A percentile compares a stretch with the other conserved stretches of the same genome.
Evolutionary conservation across 1,284 basidiomycete genomes (phyloP).

Genomic region (Leccinum fallax): DNA sequence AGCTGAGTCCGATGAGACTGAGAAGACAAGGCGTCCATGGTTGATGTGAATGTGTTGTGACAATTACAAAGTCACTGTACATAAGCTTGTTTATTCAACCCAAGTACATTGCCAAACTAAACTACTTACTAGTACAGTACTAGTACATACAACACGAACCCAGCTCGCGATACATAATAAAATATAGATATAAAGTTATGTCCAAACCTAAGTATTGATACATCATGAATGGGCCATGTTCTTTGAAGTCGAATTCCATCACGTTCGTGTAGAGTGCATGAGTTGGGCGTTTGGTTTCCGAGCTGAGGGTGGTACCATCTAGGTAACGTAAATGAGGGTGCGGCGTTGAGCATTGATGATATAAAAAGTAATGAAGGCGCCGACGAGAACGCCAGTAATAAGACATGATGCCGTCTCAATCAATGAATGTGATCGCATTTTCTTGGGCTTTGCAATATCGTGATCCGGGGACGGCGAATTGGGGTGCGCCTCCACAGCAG

Average conservation of each 20-base stretch:
- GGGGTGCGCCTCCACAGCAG: constrained; percentile 10
- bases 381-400: constrained; percentile 56
- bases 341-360: constrained; percentile 53
- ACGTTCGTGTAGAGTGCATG: not conserved
- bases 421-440: constrained; percentile 34
- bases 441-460: constrained; percentile 16
- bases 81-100: not conserved
- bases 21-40: constrained; percentile 29
- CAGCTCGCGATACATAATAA: constrained; percentile 21
- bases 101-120: constrained; percentile 3
- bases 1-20: constrained; percentile 57
- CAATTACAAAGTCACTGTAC: not conserved
- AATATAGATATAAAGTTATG: constrained; percentile 34
- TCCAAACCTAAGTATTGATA: constrained; percentile 18
- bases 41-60: not conserved
- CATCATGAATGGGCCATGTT: constrained; percentile 9
- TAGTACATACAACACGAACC: constrained; percentile 9
- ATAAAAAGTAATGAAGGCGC: constrained; percentile 54
- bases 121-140: not conserved
- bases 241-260: constrained; percentile 1
- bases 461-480: constrained; percentile 12
- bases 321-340: constrained; percentile 45
- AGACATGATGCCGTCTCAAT: constrained; percentile 51
- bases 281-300: not conserved
- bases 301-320: constrained; percentile 1